phyloP scores from a whole-genome alignment of 2,329 filamentous ascomycete species.

The Epicoccum sorghinum region DNA sequence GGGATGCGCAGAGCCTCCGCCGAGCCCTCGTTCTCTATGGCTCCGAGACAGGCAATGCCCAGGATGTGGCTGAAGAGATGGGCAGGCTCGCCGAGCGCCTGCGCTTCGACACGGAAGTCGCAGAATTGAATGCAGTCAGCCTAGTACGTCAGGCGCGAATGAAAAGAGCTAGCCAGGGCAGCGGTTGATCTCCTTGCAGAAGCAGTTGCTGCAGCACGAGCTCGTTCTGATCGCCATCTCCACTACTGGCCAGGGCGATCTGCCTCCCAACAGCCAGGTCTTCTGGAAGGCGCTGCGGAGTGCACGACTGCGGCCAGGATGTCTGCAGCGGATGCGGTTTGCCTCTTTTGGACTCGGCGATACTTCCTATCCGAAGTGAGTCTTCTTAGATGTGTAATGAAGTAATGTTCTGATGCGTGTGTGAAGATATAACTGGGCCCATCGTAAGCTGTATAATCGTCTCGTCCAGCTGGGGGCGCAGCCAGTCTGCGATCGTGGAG shows the following conservation, averaged over 20 bases:
- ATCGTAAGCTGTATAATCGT: slow-evolving; percentile 84
- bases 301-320: slow-evolving; percentile 75
- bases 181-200: slow-evolving; percentile 33
- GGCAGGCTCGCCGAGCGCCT: slow-evolving; percentile 75
- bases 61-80: slow-evolving; percentile 88
- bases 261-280: slow-evolving; percentile 78
- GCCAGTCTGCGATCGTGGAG: slow-evolving; percentile 77
- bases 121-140: slow-evolving; percentile 77
- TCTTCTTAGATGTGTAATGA: neutral
- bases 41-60: slow-evolving; percentile 92
- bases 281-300: slow-evolving; percentile 88
- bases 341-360: slow-evolving; percentile 91
- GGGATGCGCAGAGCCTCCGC: slow-evolving; percentile 29
- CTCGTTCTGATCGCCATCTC: slow-evolving; percentile 83
- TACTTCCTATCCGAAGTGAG: slow-evolving; percentile 88
- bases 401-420: slow-evolving; percentile 12
- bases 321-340: slow-evolving; percentile 72
- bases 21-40: slow-evolving; percentile 82
- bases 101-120: slow-evolving; percentile 76
- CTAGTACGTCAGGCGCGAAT: slow-evolving; percentile 63
- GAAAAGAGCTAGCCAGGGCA: neutral
- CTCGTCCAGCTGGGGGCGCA: slow-evolving; percentile 81
- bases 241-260: slow-evolving; percentile 92
- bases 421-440: slow-evolving; percentile 86
- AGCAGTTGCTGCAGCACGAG: slow-evolving; percentile 52